Conservation (phyloP, 768 basidiomycete genomes). For the Pleurotus djamor region DNA sequence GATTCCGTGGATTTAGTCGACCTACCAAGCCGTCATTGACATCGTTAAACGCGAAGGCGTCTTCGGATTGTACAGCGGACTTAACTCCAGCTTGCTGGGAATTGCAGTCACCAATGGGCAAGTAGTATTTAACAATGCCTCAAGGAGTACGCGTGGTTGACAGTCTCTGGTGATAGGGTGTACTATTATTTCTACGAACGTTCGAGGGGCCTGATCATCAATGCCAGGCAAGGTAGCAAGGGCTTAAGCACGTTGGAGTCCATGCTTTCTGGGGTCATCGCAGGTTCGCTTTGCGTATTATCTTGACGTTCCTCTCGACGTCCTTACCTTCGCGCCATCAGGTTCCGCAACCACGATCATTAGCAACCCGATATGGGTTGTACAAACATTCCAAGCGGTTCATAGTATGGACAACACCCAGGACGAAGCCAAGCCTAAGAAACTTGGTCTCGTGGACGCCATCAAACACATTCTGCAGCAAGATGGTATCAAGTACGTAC, state of each 20-base stretch:
- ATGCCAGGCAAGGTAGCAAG: conserved; percentile 55
- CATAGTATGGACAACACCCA: conserved; percentile 40
- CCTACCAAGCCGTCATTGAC: conserved; percentile 65
- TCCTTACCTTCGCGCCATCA: conserved; percentile 20
- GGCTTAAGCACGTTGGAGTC: conserved; percentile 85
- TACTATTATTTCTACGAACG: conserved; percentile 94
- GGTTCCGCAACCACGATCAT: conserved; percentile 87
- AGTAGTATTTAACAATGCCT: conserved; percentile 15
- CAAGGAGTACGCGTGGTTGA: not conserved
- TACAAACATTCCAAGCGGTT: conserved; percentile 88
- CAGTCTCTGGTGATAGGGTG: conserved; percentile 43
- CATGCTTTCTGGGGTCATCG: conserved; percentile 84
- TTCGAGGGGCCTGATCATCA: conserved; percentile 55
- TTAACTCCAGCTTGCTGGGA: conserved; percentile 82
- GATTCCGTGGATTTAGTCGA: conserved; percentile 39
- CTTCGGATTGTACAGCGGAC: conserved; percentile 81
- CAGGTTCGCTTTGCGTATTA: conserved; percentile 46
- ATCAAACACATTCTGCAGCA: conserved; percentile 73
- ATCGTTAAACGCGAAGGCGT: conserved; percentile 85
- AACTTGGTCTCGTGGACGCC: conserved; percentile 79
- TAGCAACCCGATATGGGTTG: conserved; percentile 96
- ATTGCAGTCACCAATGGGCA: conserved; percentile 94
- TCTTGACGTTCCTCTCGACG: not conserved
- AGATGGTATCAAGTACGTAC: conserved; percentile 74
- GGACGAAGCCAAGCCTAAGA: conserved; percentile 9